phyloP scores from a whole-genome alignment of 129 eudicot genomes.

The Ambrosia artemisiifolia region DNA sequence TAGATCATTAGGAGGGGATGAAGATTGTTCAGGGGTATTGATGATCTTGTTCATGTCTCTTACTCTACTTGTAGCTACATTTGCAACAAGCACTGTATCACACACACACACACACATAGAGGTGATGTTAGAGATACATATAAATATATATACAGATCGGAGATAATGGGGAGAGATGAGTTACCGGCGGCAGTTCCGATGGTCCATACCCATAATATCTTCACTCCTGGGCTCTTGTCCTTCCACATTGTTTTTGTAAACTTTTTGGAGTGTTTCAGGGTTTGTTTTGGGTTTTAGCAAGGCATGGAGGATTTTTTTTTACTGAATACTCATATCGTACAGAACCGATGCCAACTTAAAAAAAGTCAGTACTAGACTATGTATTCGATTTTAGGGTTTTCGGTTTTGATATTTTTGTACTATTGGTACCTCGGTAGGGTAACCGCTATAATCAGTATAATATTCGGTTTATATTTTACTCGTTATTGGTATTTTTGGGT shows the following conservation, averaged over 20 bases:
- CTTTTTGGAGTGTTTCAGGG: background rate
- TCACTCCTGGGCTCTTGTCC: slow-evolving; percentile 75
- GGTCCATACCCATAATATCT: slow-evolving; percentile 81
- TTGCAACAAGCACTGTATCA: slow-evolving; percentile 50
- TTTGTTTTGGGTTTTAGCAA: background rate
- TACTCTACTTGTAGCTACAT: slow-evolving; percentile 51
- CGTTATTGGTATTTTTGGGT: too few species aligned
- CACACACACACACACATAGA: background rate
- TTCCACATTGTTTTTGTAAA: slow-evolving; percentile 41
- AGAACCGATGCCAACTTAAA: too few species aligned
- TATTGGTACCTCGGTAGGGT: too few species aligned
- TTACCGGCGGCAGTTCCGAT: slow-evolving; percentile 77
- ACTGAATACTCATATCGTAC: too few species aligned
- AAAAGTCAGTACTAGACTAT: too few species aligned
- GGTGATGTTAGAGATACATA: background rate
- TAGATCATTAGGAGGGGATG: background rate
- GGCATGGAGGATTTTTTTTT: too few species aligned
- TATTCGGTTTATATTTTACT: too few species aligned
- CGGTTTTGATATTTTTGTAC: too few species aligned
- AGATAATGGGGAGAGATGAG: background rate
- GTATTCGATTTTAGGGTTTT: too few species aligned
- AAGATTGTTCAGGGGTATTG: slow-evolving; percentile 22
- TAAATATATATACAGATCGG: too few species aligned
- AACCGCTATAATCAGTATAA: too few species aligned
- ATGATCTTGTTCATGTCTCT: slow-evolving; percentile 51